Evolutionary conservation across 495 filamentous ascomycete genomes (phyloP), one percentile per base, ranked within the genome.

Genomic region (Aspergillus egyptiacus): DNA sequence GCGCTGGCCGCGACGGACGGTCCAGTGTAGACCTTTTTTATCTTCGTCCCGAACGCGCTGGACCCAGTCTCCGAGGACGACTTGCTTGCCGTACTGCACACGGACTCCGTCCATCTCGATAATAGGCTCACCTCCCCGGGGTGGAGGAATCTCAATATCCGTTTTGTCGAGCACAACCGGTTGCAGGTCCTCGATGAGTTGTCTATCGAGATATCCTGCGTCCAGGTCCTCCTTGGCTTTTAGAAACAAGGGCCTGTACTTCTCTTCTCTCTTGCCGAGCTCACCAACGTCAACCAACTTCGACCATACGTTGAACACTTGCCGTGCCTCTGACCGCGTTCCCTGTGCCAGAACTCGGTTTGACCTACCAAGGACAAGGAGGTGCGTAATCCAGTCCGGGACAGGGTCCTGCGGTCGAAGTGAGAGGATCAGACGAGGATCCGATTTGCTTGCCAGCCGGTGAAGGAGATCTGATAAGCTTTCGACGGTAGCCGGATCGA

Each of bases 311-410:
- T 57, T 19, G 14, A 71, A 54, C n/a, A 42, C 50, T 14, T 50
- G 28, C 1, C 56, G 18, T 0, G 62, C 47, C 10, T 63, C 44
- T 1, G 38, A 18, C 14, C 54, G 57, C 9, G 56, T 14, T 0
- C 60, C 68, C 30, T 71, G 67, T 24, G 69, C 64, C 0, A 76
- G 66, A 15, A 93, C 61, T 27, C 75, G 67, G 20, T 79, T 77
- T 34, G 79, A 67, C 11, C 81, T 74, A 22, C 80, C 77, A 10
- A 95, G 67, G 37, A 84, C 74, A 2, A 89, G 67, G 11, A 91
- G 24, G 66, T 96, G 87, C 1, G 84, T 94, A 32, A 95, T 85
- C 93, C 93, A 98, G 4, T 84, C 78, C 0, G 93, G 93, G 18
- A 96, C 67, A 0, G 79, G 73, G 60, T 97, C 91, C 61, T 96